Percentiles rank a stretch among this genome's conserved stretches.
Conservation (phyloP, 768 basidiomycete species). For the Flagelloscypha sp. region DNA sequence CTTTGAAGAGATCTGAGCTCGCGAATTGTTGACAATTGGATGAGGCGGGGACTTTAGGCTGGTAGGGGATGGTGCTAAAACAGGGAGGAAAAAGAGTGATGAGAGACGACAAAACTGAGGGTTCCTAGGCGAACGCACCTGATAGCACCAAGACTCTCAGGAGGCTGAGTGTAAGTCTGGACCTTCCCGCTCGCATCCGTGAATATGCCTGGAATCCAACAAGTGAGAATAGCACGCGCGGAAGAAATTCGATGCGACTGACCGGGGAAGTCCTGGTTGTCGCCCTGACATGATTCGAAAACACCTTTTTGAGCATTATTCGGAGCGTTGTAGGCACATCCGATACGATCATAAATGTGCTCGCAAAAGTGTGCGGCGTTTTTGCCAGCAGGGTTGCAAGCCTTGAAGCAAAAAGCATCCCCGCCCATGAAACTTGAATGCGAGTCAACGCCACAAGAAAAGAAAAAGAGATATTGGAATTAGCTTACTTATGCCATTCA, state of each 20-base stretch:
- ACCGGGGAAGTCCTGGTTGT: slow-evolving; percentile 59
- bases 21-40: slow-evolving; percentile 27
- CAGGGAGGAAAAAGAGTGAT: too few relatives aligned
- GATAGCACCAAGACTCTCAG: slow-evolving; percentile 34
- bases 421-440: slow-evolving; percentile 45
- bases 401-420: slow-evolving; percentile 40
- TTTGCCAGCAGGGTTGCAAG: slow-evolving; percentile 41
- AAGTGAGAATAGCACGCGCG: too few relatives aligned
- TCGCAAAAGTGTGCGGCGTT: slow-evolving; percentile 34
- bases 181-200: slow-evolving; percentile 26
- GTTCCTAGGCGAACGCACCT: too few relatives aligned
- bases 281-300: slow-evolving; percentile 53
- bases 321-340: slow-evolving; percentile 48
- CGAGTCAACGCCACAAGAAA: not conserved
- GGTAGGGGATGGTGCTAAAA: slow-evolving; percentile 34
- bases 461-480: not conserved
- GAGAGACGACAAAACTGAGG: too few relatives aligned
- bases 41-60: slow-evolving; percentile 29
- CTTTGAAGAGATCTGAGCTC: slow-evolving; percentile 23
- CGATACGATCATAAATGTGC: slow-evolving; percentile 48
- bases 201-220: too few relatives aligned
- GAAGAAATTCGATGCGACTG: too few relatives aligned
- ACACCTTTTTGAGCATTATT: slow-evolving; percentile 31
- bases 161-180: slow-evolving; percentile 37
- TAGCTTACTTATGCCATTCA: slow-evolving; percentile 65